Evolutionary conservation across 75 land plant species (phyloP).

Genomic region (Adiantum capillusveneris): DNA sequence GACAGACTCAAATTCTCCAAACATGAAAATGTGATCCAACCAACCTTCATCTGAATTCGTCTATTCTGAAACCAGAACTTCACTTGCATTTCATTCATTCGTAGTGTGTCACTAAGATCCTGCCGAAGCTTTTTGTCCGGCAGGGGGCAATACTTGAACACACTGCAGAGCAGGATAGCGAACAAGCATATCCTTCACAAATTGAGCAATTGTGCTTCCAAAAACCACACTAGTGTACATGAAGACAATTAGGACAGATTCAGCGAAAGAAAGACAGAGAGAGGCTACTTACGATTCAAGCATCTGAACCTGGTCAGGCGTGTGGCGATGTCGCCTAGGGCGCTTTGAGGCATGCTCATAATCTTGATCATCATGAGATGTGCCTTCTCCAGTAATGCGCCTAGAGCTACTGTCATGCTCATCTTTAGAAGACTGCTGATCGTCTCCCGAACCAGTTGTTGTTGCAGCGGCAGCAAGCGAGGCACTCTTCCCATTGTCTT

Average conservation of each 20-base stretch:
- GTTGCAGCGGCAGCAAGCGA: too few species aligned
- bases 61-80: slow-evolving; percentile 17
- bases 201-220: background rate
- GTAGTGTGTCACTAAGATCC: slow-evolving; percentile 11
- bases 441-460: too few species aligned
- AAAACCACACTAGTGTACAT: background rate
- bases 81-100: slow-evolving; percentile 10
- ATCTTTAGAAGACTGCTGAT: slow-evolving; percentile 6
- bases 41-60: slow-evolving; percentile 10
- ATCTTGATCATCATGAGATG: slow-evolving; percentile 6
- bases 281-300: slow-evolving; percentile 55
- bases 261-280: background rate
- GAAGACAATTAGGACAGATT: background rate
- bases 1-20: too few species aligned
- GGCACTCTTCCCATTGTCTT: too few species aligned
- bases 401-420: slow-evolving; percentile 5
- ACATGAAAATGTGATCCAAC: background rate
- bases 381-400: background rate
- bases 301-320: slow-evolving; percentile 58
- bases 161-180: background rate
- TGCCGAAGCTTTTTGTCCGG: slow-evolving; percentile 16
- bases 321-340: slow-evolving; percentile 67
- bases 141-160: slow-evolving; percentile 14
- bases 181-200: background rate
- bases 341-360: slow-evolving; percentile 26